Evolutionary conservation across 805 yeast genomes (phyloP).

Genomic region (Pichia cabralensis): DNA sequence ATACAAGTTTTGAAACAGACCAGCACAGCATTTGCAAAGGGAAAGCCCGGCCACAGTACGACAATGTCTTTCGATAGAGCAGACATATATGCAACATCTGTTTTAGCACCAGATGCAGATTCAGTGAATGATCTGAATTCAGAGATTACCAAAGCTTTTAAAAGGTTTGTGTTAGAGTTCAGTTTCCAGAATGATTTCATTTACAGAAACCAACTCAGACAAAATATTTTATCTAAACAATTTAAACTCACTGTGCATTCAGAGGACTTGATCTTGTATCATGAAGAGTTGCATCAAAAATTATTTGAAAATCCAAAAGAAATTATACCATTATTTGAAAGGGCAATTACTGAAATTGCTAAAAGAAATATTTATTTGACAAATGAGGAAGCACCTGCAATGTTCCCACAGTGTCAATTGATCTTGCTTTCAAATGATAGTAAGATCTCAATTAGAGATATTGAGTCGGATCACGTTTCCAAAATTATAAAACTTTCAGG

Average conservation of each 20-base stretch:
- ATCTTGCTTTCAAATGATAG: slow-evolving; percentile 65
- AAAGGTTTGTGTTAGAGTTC: slow-evolving; percentile 75
- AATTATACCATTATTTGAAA: slow-evolving; percentile 77
- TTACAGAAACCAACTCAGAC: slow-evolving; percentile 85
- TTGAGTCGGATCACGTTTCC: slow-evolving; percentile 81
- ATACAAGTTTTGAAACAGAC: too few species aligned
- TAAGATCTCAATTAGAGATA: slow-evolving; percentile 63
- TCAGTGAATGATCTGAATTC: slow-evolving; percentile 52
- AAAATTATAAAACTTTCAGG: slow-evolving; percentile 89
- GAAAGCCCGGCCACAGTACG: too few species aligned
- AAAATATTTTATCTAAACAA: slow-evolving; percentile 68
- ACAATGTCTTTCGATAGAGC: slow-evolving; percentile 76
- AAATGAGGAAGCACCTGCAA: slow-evolving; percentile 38
- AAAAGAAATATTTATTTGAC: slow-evolving; percentile 51
- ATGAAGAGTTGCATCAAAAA: slow-evolving; percentile 80
- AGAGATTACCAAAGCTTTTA: slow-evolving; percentile 68
- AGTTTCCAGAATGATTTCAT: slow-evolving; percentile 73
- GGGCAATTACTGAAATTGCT: slow-evolving; percentile 78
- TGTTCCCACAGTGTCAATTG: slow-evolving; percentile 77
- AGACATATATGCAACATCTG: slow-evolving; percentile 67
- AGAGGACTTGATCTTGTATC: slow-evolving; percentile 78
- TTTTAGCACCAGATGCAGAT: slow-evolving; percentile 68
- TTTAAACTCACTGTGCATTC: slow-evolving; percentile 66
- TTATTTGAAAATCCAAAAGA: slow-evolving; percentile 82
- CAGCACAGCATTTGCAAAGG: too few species aligned